These are phyloP conservation scores for Ogataea nonfermentans DNA, from an alignment of 805 yeast genomes.

Conservation along the genomic window DNA sequence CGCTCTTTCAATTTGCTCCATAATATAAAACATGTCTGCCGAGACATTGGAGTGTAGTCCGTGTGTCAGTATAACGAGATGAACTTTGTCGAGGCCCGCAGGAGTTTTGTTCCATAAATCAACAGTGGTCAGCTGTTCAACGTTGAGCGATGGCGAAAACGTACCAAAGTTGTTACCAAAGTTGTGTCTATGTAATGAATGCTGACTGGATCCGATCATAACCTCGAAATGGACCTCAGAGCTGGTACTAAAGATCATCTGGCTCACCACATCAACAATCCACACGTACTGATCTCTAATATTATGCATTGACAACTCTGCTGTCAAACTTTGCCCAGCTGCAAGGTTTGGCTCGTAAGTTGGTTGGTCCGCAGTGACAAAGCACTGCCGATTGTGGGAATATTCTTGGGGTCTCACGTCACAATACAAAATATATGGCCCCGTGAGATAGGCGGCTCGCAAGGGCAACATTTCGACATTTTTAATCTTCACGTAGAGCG, in stretches of 20 bases:
- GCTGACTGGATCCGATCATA: constrained; percentile 47
- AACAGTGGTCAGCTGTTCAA: constrained; percentile 55
- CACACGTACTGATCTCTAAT: constrained; percentile 61
- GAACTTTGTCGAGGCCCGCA: constrained; percentile 58
- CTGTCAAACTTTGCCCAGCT: constrained; percentile 62
- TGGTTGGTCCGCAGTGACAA: constrained; percentile 78
- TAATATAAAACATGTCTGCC: constrained; percentile 85
- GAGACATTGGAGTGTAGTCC: constrained; percentile 89
- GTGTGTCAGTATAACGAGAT: constrained; percentile 83
- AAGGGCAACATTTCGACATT: constrained; percentile 71
- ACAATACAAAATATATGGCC: constrained; percentile 83
- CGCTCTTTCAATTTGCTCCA: constrained; percentile 67
- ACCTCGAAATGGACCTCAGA: constrained; percentile 71
- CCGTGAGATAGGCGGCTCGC: constrained; percentile 82
- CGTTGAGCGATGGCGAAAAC: constrained; percentile 38
- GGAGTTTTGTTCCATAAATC: constrained; percentile 78
- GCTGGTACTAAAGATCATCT: constrained; percentile 67
- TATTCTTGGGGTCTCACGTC: constrained; percentile 74
- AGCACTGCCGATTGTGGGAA: constrained; percentile 48
- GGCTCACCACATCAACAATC: constrained; percentile 80
- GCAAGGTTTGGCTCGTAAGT: constrained; percentile 66
- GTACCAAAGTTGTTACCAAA: constrained; percentile 26
- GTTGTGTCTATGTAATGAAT: constrained; percentile 29
- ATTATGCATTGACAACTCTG: constrained; percentile 64
- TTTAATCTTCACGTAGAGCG: constrained; percentile 56